Evolutionary conservation across 345 rosid species (phyloP).

Genomic region (Reutealis trisperma): DNA sequence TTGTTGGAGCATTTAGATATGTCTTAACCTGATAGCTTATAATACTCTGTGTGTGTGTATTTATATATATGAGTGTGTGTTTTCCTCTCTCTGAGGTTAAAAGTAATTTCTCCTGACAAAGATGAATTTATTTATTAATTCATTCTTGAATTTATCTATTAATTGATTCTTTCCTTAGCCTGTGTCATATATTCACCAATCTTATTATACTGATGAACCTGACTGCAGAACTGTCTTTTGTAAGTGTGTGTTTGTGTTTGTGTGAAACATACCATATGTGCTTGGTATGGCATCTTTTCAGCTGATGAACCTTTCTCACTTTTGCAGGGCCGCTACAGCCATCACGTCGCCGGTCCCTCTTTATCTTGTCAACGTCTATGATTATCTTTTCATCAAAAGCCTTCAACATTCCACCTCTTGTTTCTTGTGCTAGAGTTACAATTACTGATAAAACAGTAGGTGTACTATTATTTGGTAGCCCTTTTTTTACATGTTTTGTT

Average conservation of each 20-base stretch:
- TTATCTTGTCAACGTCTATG: conserved; percentile 60
- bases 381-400: conserved; percentile 63
- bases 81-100: too few relatives aligned
- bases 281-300: conserved; percentile 15
- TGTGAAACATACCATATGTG: background rate
- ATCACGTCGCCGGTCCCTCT: conserved; percentile 64
- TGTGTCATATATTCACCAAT: background rate
- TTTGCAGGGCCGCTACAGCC: conserved; percentile 61
- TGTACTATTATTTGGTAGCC: conserved; percentile 1
- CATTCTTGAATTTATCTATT: too few relatives aligned
- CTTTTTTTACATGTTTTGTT: background rate
- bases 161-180: background rate
- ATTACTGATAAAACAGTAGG: conserved; percentile 53
- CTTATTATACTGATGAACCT: background rate
- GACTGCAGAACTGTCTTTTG: background rate
- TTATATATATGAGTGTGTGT: too few relatives aligned
- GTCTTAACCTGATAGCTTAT: background rate
- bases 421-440: conserved; percentile 51
- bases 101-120: background rate
- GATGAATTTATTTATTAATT: background rate
- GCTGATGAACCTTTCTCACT: conserved; percentile 27
- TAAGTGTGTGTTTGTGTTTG: too few relatives aligned
- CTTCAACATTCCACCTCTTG: conserved; percentile 54
- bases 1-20: background rate
- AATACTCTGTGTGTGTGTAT: too few relatives aligned